These are phyloP conservation scores for Geranium rotundifolium DNA, from an alignment of 345 rosid species.

Conservation along the genomic window DNA sequence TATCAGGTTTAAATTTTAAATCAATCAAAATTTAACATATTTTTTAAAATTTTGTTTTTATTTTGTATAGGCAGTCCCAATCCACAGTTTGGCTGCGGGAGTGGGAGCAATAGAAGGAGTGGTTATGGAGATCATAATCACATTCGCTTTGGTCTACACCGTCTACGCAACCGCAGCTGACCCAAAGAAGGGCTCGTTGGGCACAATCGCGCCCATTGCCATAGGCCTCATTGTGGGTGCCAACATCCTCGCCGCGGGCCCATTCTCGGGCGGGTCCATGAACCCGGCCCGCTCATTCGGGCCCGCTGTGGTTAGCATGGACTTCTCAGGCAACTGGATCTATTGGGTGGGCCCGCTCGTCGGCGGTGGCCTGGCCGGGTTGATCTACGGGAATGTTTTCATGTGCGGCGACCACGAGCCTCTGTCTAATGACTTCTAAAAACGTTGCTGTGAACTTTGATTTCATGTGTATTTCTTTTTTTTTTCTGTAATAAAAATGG, in stretches of 20 bases:
- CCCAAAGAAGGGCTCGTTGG: slow-evolving; percentile 85
- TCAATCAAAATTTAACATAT: not conserved
- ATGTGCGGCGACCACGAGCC: slow-evolving; percentile 48
- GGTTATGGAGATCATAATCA: slow-evolving; percentile 81
- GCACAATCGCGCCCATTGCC: slow-evolving; percentile 83
- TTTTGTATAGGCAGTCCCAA: slow-evolving; percentile 44
- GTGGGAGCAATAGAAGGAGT: slow-evolving; percentile 71
- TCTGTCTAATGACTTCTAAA: slow-evolving; percentile 31
- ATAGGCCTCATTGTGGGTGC: slow-evolving; percentile 94
- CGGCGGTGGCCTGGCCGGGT: slow-evolving; percentile 83
- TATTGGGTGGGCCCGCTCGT: slow-evolving; percentile 85
- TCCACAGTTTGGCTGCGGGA: slow-evolving; percentile 70
- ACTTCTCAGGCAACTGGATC: slow-evolving; percentile 79
- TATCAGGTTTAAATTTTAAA: not conserved
- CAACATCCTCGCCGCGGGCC: slow-evolving; percentile 91
- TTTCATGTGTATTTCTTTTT: not conserved
- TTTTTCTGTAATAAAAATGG: slow-evolving; percentile 12
- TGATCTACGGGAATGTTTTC: slow-evolving; percentile 58
- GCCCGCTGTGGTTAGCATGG: slow-evolving; percentile 76
- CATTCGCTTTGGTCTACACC: slow-evolving; percentile 85
- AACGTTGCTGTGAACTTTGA: too few relatives aligned
- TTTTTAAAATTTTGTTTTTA: not conserved
- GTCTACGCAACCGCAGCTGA: slow-evolving; percentile 95
- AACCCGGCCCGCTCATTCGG: slow-evolving; percentile 97
- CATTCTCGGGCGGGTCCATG: slow-evolving; percentile 95